Conservation (phyloP, 805 yeast genomes). For the Isabelozyma pseudorhagii region DNA sequence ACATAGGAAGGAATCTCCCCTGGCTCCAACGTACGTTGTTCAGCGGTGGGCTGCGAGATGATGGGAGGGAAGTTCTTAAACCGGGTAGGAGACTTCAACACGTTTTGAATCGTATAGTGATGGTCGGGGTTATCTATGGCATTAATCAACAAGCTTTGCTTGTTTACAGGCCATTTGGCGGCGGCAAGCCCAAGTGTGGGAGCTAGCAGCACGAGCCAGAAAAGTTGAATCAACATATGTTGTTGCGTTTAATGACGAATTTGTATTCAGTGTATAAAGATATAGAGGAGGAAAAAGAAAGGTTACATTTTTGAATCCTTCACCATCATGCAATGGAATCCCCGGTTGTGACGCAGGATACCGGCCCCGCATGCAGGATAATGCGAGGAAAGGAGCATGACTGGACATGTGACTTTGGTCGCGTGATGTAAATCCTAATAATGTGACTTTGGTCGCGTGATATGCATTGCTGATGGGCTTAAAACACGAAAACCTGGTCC, state of each 20-base stretch:
- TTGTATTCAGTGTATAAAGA: no score
- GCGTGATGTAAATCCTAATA: background rate
- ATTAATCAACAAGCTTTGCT: conserved; percentile 18
- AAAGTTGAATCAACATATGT: background rate
- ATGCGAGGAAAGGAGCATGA: no score
- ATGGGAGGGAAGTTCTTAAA: conserved; percentile 34
- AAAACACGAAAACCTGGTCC: conserved; percentile 87
- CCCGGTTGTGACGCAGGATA: no score
- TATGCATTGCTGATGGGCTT: conserved; percentile 10
- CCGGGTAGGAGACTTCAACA: conserved; percentile 21
- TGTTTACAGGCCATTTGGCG: conserved; percentile 11
- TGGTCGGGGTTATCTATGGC: conserved; percentile 10
- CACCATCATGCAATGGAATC: no score
- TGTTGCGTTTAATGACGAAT: no score
- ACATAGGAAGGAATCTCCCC: conserved; percentile 68
- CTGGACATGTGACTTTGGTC: background rate
- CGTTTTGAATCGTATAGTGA: conserved; percentile 12
- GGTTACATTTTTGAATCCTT: no score
- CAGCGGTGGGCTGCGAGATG: conserved; percentile 23
- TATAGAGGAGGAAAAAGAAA: no score
- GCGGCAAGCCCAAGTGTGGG: background rate
- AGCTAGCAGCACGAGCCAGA: conserved; percentile 1
- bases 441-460: background rate
- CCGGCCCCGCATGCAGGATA: no score
- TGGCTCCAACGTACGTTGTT: conserved; percentile 36